Percentiles rank a stretch among this genome's conserved stretches.
These are phyloP conservation scores for Tylopilus balloui DNA, from an alignment of 768 basidiomycete species.

Conservation along the genomic window DNA sequence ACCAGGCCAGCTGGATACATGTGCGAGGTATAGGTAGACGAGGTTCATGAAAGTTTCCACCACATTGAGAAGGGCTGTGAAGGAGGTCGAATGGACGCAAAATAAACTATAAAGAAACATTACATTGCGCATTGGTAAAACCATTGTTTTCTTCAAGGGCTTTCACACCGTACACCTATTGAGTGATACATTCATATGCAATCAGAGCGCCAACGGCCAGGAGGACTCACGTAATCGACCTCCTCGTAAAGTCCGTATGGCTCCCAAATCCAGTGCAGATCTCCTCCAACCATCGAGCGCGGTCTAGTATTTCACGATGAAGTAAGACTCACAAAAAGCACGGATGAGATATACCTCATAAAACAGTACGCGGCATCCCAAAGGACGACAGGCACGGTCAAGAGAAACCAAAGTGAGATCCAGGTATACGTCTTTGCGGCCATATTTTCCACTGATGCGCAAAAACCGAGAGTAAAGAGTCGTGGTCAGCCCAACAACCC, in stretches of 20 bases:
- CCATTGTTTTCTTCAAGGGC: slow-evolving; percentile 65
- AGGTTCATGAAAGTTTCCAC: slow-evolving; percentile 76
- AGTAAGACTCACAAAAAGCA: neutral
- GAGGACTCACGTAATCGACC: slow-evolving; percentile 41
- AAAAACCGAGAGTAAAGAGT: neutral
- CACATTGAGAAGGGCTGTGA: slow-evolving; percentile 68
- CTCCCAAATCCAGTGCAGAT: slow-evolving; percentile 89
- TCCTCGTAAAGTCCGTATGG: slow-evolving; percentile 78
- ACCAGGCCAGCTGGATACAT: slow-evolving; percentile 54
- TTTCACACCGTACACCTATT: slow-evolving; percentile 67
- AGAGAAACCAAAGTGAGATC: slow-evolving; percentile 65
- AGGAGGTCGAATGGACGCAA: neutral
- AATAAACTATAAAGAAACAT: slow-evolving; percentile 17
- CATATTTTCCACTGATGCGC: slow-evolving; percentile 31
- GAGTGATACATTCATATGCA: slow-evolving; percentile 32
- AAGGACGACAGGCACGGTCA: slow-evolving; percentile 47
- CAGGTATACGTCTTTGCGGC: slow-evolving; percentile 49
- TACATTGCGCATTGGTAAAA: slow-evolving; percentile 84
- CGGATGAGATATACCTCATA: slow-evolving; percentile 47
- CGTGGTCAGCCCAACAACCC: neutral
- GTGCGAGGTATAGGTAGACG: slow-evolving; percentile 69
- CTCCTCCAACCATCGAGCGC: slow-evolving; percentile 81
- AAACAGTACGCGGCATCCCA: slow-evolving; percentile 87
- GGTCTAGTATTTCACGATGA: slow-evolving; percentile 45
- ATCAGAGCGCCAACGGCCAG: neutral